phyloP scores from a whole-genome alignment of 768 basidiomycete species.

The Dictyophora rubrovolvata region DNA sequence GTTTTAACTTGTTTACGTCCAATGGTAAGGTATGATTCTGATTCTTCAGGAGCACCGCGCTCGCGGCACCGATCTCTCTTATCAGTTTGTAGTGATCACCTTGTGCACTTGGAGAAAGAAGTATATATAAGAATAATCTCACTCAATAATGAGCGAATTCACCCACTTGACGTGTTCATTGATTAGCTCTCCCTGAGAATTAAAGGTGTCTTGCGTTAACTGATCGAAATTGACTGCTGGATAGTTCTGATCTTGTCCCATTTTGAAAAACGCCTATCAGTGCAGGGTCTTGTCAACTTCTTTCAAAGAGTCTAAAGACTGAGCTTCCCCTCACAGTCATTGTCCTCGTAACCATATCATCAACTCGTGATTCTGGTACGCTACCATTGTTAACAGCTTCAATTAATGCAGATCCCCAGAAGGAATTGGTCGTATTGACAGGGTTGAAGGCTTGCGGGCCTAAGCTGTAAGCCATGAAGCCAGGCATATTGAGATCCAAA shows the following conservation, averaged over 20 bases:
- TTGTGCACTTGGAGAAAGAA: background rate
- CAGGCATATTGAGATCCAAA: slow-evolving; percentile 54
- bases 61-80: slow-evolving; percentile 39
- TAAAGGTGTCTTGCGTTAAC: slow-evolving; percentile 12
- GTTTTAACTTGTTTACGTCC: slow-evolving; percentile 5
- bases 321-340: slow-evolving; percentile 11
- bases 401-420: slow-evolving; percentile 26
- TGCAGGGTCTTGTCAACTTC: background rate
- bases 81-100: slow-evolving; percentile 19
- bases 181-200: background rate
- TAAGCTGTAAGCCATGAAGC: slow-evolving; percentile 42
- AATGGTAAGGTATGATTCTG: slow-evolving; percentile 22
- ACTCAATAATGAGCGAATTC: no score
- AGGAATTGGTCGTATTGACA: slow-evolving; percentile 5
- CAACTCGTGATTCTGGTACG: slow-evolving; percentile 52
- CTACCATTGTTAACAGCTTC: slow-evolving; percentile 50
- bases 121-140: background rate
- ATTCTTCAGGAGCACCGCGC: slow-evolving; percentile 50
- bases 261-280: slow-evolving; percentile 17
- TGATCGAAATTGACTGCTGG: slow-evolving; percentile 28
- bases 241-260: slow-evolving; percentile 23
- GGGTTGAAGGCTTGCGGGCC: slow-evolving; percentile 15
- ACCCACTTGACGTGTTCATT: slow-evolving; percentile 22
- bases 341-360: slow-evolving; percentile 59
- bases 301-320: no score